phyloP scores from a whole-genome alignment of 1,284 basidiomycete species.

The Hemileia vastatrix region DNA sequence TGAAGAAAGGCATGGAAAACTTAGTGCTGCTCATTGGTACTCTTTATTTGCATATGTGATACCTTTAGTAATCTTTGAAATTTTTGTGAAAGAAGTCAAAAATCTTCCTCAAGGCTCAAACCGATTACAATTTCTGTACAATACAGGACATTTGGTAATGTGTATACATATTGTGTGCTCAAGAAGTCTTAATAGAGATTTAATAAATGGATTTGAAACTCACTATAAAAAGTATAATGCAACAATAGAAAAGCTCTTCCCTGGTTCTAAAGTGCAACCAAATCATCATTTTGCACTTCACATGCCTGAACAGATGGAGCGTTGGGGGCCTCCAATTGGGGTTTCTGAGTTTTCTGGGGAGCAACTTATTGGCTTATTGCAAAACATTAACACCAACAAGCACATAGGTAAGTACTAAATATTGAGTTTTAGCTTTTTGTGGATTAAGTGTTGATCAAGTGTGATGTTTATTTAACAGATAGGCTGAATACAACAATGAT shows the following conservation, averaged over 20 bases:
- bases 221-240: not conserved
- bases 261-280: constrained; percentile 1
- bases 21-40: constrained; percentile 8
- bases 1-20: not conserved
- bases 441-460: no score
- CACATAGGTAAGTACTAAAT: no score
- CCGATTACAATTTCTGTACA: not conserved
- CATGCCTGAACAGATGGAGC: constrained; percentile 5
- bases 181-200: not conserved
- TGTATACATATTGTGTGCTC: constrained; percentile 8
- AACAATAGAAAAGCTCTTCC: not conserved
- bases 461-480: no score
- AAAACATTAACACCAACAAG: no score
- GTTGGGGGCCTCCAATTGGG: constrained; percentile 1
- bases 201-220: not conserved
- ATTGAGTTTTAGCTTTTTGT: no score
- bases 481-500: no score
- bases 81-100: not conserved
- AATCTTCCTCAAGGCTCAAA: not conserved
- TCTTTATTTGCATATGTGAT: constrained; percentile 1
- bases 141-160: not conserved
- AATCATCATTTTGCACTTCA: constrained; percentile 18
- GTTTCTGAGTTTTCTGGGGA: no score
- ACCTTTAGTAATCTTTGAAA: constrained; percentile 1
- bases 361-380: no score